Percentiles rank a stretch among this genome's conserved stretches.
Conservation (phyloP, 2,329 filamentous ascomycete species). For the Pestalotiopsis sp. region DNA sequence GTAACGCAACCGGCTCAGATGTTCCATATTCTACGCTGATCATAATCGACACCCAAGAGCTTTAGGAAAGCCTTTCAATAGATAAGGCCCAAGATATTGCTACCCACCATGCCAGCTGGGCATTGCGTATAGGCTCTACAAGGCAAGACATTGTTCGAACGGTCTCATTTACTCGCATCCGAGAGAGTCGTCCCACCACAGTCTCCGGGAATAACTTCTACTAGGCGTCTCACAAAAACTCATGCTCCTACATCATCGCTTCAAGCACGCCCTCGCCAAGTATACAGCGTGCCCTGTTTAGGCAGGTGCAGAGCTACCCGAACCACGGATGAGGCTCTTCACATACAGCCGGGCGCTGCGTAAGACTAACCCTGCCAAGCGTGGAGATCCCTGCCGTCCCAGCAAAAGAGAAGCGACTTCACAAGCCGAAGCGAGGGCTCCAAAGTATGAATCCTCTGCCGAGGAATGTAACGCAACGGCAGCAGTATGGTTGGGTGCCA, state of each 20-base stretch:
- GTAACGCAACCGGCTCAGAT: background rate
- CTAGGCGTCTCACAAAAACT: background rate
- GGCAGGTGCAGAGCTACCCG: background rate
- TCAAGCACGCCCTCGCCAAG: background rate
- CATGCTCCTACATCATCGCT: background rate
- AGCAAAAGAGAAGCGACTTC: background rate
- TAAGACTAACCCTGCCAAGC: background rate
- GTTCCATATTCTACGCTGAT: background rate
- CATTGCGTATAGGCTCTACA: no score
- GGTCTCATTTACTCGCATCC: no score
- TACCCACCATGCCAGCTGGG: background rate
- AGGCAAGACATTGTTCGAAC: no score
- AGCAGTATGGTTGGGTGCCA: background rate
- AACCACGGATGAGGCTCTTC: background rate
- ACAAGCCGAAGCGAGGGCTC: constrained; percentile 1
- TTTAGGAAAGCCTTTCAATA: background rate
- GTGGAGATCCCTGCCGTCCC: background rate
- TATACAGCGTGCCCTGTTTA: background rate
- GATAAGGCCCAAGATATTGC: background rate
- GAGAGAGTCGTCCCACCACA: no score
- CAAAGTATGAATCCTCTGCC: background rate
- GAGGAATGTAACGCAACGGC: background rate
- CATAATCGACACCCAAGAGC: background rate
- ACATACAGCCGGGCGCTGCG: background rate
- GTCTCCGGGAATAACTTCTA: no score